Conservation (phyloP, 805 yeast genomes). For the Yarrowia phangngaensis region DNA sequence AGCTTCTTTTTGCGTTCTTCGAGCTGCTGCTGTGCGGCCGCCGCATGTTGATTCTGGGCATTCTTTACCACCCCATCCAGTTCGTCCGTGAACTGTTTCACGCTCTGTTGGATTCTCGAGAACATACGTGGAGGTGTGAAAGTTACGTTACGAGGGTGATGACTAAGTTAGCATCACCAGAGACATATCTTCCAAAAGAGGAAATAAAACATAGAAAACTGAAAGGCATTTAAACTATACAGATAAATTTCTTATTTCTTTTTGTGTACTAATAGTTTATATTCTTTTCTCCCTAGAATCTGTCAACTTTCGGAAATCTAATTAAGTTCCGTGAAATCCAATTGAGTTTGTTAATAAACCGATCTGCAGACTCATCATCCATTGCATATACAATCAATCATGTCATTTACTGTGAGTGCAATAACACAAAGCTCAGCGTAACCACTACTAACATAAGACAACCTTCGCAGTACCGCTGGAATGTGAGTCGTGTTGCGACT, state of each 20-base stretch:
- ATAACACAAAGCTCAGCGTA: neutral
- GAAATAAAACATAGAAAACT: no score
- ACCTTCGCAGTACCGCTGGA: conserved; percentile 84
- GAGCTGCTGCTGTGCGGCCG: conserved; percentile 14
- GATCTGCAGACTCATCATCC: conserved; percentile 19
- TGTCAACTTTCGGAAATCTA: no score
- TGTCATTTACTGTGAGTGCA: conserved; percentile 27
- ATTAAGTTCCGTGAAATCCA: no score
- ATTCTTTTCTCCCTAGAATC: no score
- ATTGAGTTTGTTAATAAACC: conserved; percentile 13
- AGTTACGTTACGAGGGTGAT: no score
- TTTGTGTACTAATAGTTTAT: no score
- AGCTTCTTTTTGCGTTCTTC: conserved; percentile 30
- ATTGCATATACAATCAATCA: conserved; percentile 2
- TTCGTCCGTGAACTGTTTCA: conserved; percentile 63
- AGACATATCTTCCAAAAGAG: no score
- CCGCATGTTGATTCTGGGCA: conserved; percentile 28
- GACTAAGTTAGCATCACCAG: no score
- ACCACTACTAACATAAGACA: conserved; percentile 43
- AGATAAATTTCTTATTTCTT: no score
- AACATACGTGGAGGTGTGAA: conserved; percentile 46
- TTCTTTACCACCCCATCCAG: conserved; percentile 43
- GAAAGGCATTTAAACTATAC: no score
- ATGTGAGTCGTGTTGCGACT: conserved; percentile 66
- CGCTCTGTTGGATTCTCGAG: conserved; percentile 55